Evolutionary conservation across 352 stramenopile genomes (phyloP).

Genomic region (Phytophthora quininea): DNA sequence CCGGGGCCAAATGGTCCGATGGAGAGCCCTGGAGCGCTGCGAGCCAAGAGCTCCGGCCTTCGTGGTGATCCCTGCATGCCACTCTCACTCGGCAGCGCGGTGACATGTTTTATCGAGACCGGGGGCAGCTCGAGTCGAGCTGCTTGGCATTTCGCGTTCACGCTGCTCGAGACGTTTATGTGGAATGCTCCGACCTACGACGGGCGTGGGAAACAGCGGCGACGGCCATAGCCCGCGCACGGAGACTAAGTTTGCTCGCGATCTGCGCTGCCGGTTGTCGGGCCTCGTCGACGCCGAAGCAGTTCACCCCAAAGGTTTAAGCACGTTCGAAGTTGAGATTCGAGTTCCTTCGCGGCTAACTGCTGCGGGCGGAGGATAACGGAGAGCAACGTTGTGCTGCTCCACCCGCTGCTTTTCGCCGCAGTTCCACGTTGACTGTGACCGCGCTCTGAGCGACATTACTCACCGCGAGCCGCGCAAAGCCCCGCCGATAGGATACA

Average conservation of each 20-base stretch:
- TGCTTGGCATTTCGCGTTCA: too few species aligned
- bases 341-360: too few species aligned
- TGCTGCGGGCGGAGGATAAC: too few species aligned
- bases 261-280: slow-evolving; percentile 34
- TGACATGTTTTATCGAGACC: background rate
- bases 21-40: slow-evolving; percentile 21
- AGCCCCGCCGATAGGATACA: slow-evolving; percentile 3
- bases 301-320: too few species aligned
- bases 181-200: background rate
- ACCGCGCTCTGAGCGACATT: background rate
- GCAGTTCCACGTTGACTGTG: background rate
- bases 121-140: too few species aligned
- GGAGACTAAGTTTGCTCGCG: background rate
- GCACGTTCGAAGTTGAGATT: background rate
- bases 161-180: background rate
- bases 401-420: too few species aligned
- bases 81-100: background rate
- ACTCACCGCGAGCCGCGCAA: background rate
- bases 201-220: slow-evolving; percentile 28
- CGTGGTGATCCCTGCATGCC: slow-evolving; percentile 26
- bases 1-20: slow-evolving; percentile 33
- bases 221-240: background rate
- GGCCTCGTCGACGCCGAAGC: too few species aligned
- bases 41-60: slow-evolving; percentile 20
- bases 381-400: too few species aligned